A percentile compares a stretch with the other conserved stretches of the same genome.
Conservation (phyloP, 2,329 filamentous ascomycete genomes). For the Sporothrix protearum region DNA sequence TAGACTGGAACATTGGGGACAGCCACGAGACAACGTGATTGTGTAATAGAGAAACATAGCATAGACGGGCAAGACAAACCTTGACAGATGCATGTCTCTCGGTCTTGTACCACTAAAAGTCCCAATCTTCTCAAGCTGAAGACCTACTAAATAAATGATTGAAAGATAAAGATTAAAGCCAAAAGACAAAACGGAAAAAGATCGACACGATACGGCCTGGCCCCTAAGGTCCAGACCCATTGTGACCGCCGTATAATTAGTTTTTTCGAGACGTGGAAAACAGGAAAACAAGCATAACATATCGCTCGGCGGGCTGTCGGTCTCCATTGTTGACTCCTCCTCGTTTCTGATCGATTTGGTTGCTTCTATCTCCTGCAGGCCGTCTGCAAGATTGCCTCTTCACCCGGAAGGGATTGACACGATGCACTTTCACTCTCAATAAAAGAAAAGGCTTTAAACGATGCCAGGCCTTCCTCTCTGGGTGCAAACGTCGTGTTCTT, state of each 20-base stretch:
- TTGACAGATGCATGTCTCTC: conserved; percentile 8
- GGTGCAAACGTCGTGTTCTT: background rate
- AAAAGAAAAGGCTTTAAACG: background rate
- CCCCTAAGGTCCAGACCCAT: background rate
- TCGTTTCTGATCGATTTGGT: background rate
- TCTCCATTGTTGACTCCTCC: background rate
- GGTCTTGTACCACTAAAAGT: background rate
- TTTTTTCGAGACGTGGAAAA: background rate
- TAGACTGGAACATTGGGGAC: background rate
- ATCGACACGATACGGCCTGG: background rate
- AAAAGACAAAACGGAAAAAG: background rate
- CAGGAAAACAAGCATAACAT: background rate
- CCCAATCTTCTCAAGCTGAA: background rate
- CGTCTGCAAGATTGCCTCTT: conserved; percentile 5
- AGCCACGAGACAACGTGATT: background rate
- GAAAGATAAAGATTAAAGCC: background rate
- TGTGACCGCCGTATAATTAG: background rate
- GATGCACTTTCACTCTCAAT: background rate
- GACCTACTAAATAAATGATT: background rate
- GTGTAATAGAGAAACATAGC: background rate
- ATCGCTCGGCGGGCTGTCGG: background rate
- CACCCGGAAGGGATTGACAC: background rate
- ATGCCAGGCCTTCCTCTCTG: background rate
- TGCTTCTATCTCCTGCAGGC: background rate
- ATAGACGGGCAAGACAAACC: background rate